A percentile compares a stretch with the other conserved stretches of the same genome.
Conservation (phyloP, 306 rosid species). For the Echinosophora koreensis region DNA sequence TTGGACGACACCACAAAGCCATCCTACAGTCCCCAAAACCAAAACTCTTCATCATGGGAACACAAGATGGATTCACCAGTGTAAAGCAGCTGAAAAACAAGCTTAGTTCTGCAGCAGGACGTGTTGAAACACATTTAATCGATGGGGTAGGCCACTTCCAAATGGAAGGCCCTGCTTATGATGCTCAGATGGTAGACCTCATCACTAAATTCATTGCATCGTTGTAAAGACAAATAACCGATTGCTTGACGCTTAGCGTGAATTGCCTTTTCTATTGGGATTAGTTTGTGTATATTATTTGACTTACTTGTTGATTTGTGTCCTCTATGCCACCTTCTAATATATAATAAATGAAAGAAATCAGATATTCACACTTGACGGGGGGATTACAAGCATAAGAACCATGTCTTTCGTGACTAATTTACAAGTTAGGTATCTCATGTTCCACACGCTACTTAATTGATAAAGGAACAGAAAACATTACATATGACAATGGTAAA, state of each 20-base stretch:
- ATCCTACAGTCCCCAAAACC: conserved; percentile 77
- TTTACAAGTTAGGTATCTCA: conserved; percentile 41
- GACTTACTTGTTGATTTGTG: conserved; percentile 42
- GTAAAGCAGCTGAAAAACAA: conserved; percentile 81
- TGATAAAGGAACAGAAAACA: conserved; percentile 13
- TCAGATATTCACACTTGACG: neutral
- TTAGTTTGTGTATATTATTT: conserved; percentile 44
- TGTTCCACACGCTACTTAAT: conserved; percentile 41
- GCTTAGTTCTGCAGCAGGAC: conserved; percentile 76
- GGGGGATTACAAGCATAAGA: neutral
- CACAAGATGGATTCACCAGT: conserved; percentile 87
- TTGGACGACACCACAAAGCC: conserved; percentile 88
- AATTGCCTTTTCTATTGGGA: conserved; percentile 20
- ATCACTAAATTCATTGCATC: conserved; percentile 65
- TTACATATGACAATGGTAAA: conserved; percentile 36
- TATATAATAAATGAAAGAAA: conserved; percentile 33
- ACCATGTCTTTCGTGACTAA: conserved; percentile 43
- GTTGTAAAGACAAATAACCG: conserved; percentile 45
- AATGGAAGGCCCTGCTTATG: conserved; percentile 92
- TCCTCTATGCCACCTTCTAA: conserved; percentile 35
- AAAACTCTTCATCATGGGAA: conserved; percentile 90
- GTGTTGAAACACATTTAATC: conserved; percentile 67
- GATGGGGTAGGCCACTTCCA: conserved; percentile 90
- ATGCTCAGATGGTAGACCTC: conserved; percentile 80
- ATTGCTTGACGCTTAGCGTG: conserved; percentile 26